A percentile compares a stretch with the other conserved stretches of the same genome.
Evolutionary conservation across 1,284 basidiomycete genomes (phyloP).

Genomic region (Marasmius oreades): DNA sequence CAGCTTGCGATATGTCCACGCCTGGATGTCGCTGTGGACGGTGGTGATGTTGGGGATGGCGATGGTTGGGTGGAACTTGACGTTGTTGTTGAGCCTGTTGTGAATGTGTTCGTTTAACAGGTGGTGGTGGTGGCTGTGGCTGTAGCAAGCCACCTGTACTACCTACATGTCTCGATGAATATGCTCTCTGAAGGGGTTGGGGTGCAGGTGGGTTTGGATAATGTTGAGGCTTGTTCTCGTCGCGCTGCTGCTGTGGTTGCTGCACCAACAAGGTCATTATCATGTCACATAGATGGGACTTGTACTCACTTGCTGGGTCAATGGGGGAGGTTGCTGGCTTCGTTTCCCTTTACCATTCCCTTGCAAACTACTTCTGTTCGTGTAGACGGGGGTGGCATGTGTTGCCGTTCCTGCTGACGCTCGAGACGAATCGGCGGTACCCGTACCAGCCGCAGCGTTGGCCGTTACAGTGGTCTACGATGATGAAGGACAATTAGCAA

Average conservation of each 20-base stretch:
- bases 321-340: neutral
- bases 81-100: constrained; percentile 15
- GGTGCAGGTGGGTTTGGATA: constrained; percentile 11
- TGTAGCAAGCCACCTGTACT: constrained; percentile 16
- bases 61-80: constrained; percentile 4
- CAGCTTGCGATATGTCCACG: constrained; percentile 32
- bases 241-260: neutral
- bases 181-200: constrained; percentile 26
- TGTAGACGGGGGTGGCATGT: neutral
- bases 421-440: neutral
- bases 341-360: neutral
- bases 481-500: constrained; percentile 17
- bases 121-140: neutral
- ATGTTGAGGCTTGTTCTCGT: neutral
- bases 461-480: neutral
- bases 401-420: neutral
- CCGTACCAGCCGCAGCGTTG: neutral
- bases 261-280: neutral
- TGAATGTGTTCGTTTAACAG: constrained; percentile 1
- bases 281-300: no score
- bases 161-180: constrained; percentile 14
- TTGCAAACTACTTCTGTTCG: neutral
- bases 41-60: constrained; percentile 5
- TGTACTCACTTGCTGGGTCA: neutral
- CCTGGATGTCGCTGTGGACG: constrained; percentile 19